phyloP scores from a whole-genome alignment of 208 protist species.

The Endotrypanum monterogeii region DNA sequence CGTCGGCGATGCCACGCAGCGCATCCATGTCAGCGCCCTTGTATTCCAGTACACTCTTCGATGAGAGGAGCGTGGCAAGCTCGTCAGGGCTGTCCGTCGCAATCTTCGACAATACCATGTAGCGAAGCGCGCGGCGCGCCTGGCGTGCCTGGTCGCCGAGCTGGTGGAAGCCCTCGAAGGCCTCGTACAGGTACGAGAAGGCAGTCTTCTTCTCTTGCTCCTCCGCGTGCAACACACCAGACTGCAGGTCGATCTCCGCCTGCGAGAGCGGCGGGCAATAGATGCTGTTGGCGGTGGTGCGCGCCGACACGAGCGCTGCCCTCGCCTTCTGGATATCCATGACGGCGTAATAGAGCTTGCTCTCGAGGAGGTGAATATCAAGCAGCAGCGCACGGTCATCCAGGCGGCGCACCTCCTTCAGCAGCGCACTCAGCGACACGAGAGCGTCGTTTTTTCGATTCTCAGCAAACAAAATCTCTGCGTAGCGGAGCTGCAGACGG shows the following conservation, averaged over 20 bases:
- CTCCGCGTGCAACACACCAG: conserved; percentile 96
- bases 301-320: conserved; percentile 95
- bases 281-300: conserved; percentile 98
- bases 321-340: conserved; percentile 93
- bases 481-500: conserved; percentile 94
- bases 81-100: conserved; percentile 73
- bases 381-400: conserved; percentile 98
- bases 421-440: conserved; percentile 68
- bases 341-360: conserved; percentile 94
- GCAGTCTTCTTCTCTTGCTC: conserved; percentile 98
- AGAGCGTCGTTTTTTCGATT: conserved; percentile 88
- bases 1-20: conserved; percentile 94
- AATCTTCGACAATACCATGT: conserved; percentile 98
- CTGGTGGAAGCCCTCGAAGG: conserved; percentile 97
- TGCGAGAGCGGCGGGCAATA: conserved; percentile 98
- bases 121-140: conserved; percentile 94
- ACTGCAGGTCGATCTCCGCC: conserved; percentile 97
- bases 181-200: conserved; percentile 99
- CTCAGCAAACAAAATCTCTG: conserved; percentile 91
- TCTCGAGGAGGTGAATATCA: conserved; percentile 98
- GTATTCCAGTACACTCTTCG: conserved; percentile 94
- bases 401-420: conserved; percentile 96
- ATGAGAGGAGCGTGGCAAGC: conserved; percentile 70
- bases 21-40: conserved; percentile 90
- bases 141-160: conserved; percentile 80